A percentile compares a stretch with the other conserved stretches of the same genome.
Conservation (phyloP, 805 yeast genomes). For the Yamadazyma akitaensis region DNA sequence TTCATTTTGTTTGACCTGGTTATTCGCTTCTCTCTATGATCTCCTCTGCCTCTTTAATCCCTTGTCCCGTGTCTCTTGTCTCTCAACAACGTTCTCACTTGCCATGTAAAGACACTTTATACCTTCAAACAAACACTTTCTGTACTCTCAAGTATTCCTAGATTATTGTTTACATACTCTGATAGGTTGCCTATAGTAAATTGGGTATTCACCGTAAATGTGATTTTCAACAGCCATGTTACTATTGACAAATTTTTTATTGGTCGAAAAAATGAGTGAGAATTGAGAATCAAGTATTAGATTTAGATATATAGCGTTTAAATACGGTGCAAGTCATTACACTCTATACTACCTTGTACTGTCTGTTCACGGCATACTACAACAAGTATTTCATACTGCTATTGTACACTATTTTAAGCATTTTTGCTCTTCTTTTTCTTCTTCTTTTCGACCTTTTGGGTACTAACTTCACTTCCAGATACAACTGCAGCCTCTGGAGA, state of each 20-base stretch:
- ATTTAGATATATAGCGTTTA: not conserved
- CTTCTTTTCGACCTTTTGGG: constrained; percentile 16
- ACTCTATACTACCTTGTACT: too few species aligned
- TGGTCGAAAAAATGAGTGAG: constrained; percentile 10
- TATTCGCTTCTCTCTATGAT: too few species aligned
- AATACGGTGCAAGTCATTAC: too few species aligned
- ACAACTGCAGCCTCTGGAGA: not conserved
- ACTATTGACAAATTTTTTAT: constrained; percentile 13
- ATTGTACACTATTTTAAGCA: not conserved
- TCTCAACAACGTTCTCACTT: too few species aligned
- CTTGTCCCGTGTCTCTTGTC: too few species aligned
- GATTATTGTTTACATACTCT: constrained; percentile 45
- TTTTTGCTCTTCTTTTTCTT: constrained; percentile 14
- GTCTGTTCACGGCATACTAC: too few species aligned
- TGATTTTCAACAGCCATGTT: constrained; percentile 29
- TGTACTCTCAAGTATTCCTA: not conserved
- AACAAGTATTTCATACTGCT: too few species aligned
- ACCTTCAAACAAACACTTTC: too few species aligned
- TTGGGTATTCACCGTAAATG: constrained; percentile 51
- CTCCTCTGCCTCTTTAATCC: too few species aligned
- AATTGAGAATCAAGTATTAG: not conserved
- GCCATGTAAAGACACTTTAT: too few species aligned
- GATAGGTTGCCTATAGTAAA: constrained; percentile 58
- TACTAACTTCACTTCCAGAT: constrained; percentile 10
- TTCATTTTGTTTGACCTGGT: too few species aligned